A percentile compares a stretch with the other conserved stretches of the same genome.
Evolutionary conservation across 2,329 filamentous ascomycete species (phyloP).

Genomic region (Akanthomyces uredinophilus): DNA sequence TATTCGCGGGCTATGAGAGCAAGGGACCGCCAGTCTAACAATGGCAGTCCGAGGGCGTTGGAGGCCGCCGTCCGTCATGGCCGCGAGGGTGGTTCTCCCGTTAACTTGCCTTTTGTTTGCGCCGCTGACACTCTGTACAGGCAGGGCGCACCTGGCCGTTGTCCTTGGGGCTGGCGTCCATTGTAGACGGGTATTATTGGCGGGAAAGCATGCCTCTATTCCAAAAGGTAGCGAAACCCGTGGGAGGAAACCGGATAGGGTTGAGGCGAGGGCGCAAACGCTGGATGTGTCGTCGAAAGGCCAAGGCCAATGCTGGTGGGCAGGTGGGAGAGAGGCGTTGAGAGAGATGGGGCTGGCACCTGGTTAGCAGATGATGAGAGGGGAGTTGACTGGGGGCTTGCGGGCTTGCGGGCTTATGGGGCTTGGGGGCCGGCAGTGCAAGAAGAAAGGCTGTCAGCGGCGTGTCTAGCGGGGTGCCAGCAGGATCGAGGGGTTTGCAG

Average conservation of each 20-base stretch:
- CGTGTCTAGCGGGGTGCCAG: neutral
- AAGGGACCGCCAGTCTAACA: neutral
- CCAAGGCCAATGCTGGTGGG: neutral
- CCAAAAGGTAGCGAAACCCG: neutral
- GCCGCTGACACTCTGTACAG: conserved; percentile 39
- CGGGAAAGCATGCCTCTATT: neutral
- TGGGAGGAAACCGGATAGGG: neutral
- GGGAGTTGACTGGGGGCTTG: no score
- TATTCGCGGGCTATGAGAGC: no score
- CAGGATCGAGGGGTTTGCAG: neutral
- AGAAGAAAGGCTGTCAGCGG: no score
- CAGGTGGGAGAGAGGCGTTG: neutral
- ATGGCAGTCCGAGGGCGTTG: neutral
- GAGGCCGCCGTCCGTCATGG: neutral
- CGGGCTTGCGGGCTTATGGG: no score
- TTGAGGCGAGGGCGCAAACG: neutral
- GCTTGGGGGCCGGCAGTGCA: no score
- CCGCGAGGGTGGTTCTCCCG: neutral
- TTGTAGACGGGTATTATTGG: neutral
- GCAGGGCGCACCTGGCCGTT: conserved; percentile 26
- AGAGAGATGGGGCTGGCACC: neutral
- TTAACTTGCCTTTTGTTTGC: conserved; percentile 34
- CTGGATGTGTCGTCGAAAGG: neutral
- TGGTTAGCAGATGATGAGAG: neutral
- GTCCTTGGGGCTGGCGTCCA: conserved; percentile 16